Conservation (phyloP, 768 basidiomycete species). For the Porphyrellus cyaneotinctus region DNA sequence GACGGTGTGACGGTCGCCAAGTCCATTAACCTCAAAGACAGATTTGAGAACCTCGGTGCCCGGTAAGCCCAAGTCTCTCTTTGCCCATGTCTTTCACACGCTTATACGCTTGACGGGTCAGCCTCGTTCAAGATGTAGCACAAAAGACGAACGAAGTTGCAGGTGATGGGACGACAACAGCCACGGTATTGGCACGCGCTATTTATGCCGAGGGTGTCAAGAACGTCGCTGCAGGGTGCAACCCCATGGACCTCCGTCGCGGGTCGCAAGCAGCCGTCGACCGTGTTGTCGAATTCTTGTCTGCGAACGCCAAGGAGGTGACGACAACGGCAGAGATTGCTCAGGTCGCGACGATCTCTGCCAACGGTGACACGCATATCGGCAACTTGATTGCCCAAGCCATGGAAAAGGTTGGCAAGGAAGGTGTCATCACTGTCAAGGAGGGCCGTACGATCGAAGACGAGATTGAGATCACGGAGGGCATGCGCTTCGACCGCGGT, state of each 20-base stretch:
- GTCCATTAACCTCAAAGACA: slow-evolving; percentile 90
- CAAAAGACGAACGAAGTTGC: slow-evolving; percentile 96
- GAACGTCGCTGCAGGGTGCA: slow-evolving; percentile 98
- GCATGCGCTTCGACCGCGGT: slow-evolving; percentile 99
- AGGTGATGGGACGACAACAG: slow-evolving; percentile 97
- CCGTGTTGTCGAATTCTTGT: slow-evolving; percentile 87
- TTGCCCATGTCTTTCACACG: background rate
- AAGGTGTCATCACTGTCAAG: slow-evolving; percentile 99
- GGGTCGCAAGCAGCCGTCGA: slow-evolving; percentile 96
- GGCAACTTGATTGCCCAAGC: slow-evolving; percentile 95
- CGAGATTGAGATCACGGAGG: slow-evolving; percentile 98
- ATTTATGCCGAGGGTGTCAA: slow-evolving; percentile 99
- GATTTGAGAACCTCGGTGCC: slow-evolving; percentile 98
- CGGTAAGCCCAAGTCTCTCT: slow-evolving; percentile 54
- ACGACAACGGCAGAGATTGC: slow-evolving; percentile 98
- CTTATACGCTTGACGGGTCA: slow-evolving; percentile 31
- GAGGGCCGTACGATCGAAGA: slow-evolving; percentile 98
- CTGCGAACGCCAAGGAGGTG: slow-evolving; percentile 85
- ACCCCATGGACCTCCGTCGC: slow-evolving; percentile 99
- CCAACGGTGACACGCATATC: slow-evolving; percentile 79
- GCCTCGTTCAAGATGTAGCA: slow-evolving; percentile 93
- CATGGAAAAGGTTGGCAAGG: slow-evolving; percentile 99
- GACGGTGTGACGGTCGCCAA: slow-evolving; percentile 99
- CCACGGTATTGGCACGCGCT: slow-evolving; percentile 93
- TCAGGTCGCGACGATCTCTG: slow-evolving; percentile 95